These are phyloP conservation scores for Monosporascus sp. DNA, from an alignment of 2,329 filamentous ascomycete genomes.

Conservation along the genomic window DNA sequence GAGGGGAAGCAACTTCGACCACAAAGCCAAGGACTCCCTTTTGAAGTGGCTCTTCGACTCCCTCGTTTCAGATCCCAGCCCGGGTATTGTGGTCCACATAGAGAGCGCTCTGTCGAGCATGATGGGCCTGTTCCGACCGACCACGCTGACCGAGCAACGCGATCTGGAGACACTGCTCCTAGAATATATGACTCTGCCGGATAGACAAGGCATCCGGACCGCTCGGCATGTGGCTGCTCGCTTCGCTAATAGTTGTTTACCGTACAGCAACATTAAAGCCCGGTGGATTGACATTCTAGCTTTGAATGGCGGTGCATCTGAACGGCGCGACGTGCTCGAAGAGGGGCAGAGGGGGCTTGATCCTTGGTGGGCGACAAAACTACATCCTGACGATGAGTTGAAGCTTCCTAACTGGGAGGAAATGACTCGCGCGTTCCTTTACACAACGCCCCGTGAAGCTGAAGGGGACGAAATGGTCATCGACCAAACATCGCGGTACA, in stretches of 20 bases:
- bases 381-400: slow-evolving; percentile 28
- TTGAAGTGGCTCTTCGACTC: slow-evolving; percentile 80
- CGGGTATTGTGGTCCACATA: slow-evolving; percentile 77
- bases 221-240: slow-evolving; percentile 78
- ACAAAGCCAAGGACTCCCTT: slow-evolving; percentile 46
- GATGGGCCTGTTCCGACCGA: slow-evolving; percentile 38
- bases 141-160: slow-evolving; percentile 22
- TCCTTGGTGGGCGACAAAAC: slow-evolving; percentile 42
- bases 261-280: slow-evolving; percentile 71
- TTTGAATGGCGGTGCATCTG: slow-evolving; percentile 58
- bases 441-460: slow-evolving; percentile 13
- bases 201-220: slow-evolving; percentile 57
- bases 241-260: slow-evolving; percentile 83
- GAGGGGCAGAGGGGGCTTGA: slow-evolving; percentile 87
- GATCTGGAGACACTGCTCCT: slow-evolving; percentile 54
- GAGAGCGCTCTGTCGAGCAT: slow-evolving; percentile 83
- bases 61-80: slow-evolving; percentile 70
- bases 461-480: slow-evolving; percentile 29
- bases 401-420: slow-evolving; percentile 47
- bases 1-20: slow-evolving; percentile 54
- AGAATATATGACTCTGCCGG: slow-evolving; percentile 57
- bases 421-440: slow-evolving; percentile 47
- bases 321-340: slow-evolving; percentile 79
- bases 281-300: slow-evolving; percentile 89
- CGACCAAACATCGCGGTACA: slow-evolving; percentile 32